Conservation (phyloP, 495 filamentous ascomycete species). For the Trichoderma gamsii region DNA sequence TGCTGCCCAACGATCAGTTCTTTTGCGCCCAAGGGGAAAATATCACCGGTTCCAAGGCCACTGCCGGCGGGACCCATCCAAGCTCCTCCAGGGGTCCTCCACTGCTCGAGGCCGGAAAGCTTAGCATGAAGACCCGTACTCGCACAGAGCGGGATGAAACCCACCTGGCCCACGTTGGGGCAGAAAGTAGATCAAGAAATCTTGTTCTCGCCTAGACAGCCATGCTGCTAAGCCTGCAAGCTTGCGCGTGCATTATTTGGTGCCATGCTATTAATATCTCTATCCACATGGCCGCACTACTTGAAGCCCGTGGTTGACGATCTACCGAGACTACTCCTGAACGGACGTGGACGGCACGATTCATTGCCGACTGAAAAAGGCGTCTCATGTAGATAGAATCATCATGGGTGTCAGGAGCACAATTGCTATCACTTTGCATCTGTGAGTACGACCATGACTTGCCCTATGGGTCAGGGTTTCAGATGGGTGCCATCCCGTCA, state of each 20-base stretch:
- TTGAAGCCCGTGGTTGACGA: neutral
- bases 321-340: neutral
- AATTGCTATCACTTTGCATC: neutral
- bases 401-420: neutral
- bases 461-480: neutral
- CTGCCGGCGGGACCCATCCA: neutral
- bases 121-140: neutral
- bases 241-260: neutral
- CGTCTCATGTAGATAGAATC: neutral
- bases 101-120: slow-evolving; percentile 6
- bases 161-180: neutral
- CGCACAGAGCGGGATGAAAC: neutral
- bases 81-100: neutral
- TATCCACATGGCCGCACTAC: neutral
- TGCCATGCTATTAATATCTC: slow-evolving; percentile 2
- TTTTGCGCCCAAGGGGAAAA: neutral
- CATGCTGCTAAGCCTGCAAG: neutral
- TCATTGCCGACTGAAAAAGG: neutral
- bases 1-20: neutral
- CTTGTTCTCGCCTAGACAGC: neutral
- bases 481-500: neutral
- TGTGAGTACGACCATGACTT: neutral
- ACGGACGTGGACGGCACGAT: neutral
- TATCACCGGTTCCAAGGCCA: no score
- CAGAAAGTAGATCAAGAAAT: neutral